Conservation (phyloP, 164 flowering plant species). For the Annona cherimola region DNA sequence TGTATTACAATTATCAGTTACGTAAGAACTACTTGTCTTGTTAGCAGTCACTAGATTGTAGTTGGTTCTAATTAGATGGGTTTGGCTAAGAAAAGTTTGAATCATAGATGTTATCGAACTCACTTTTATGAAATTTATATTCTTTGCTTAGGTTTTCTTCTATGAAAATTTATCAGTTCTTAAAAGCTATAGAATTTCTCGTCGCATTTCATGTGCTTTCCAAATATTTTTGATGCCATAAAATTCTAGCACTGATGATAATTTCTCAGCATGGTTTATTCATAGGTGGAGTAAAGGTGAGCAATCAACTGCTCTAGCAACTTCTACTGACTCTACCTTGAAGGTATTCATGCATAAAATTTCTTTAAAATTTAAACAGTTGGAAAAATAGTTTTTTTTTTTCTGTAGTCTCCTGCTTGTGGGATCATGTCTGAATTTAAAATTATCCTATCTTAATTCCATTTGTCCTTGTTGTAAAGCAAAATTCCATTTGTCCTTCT, state of each 20-base stretch:
- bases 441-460: not conserved
- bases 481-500: not conserved
- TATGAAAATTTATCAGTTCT: too few relatives aligned
- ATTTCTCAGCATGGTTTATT: constrained; percentile 5
- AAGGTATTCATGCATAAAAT: constrained; percentile 36
- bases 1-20: too few relatives aligned
- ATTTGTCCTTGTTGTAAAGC: not conserved
- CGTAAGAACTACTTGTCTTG: too few relatives aligned
- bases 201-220: not conserved
- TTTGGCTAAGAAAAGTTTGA: too few relatives aligned
- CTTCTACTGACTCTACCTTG: constrained; percentile 65
- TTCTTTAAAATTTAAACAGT: too few relatives aligned
- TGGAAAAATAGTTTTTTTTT: not conserved
- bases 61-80: too few relatives aligned
- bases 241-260: not conserved
- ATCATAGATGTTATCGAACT: too few relatives aligned
- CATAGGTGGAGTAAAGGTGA: constrained; percentile 93
- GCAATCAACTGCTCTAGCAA: constrained; percentile 80
- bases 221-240: not conserved
- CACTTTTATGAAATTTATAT: too few relatives aligned
- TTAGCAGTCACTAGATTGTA: too few relatives aligned
- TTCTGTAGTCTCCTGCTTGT: not conserved
- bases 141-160: too few relatives aligned
- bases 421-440: not conserved
- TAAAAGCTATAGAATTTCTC: not conserved